These are phyloP conservation scores for Pseudoperonospora humuli DNA, from an alignment of 352 stramenopile species.

Conservation along the genomic window DNA sequence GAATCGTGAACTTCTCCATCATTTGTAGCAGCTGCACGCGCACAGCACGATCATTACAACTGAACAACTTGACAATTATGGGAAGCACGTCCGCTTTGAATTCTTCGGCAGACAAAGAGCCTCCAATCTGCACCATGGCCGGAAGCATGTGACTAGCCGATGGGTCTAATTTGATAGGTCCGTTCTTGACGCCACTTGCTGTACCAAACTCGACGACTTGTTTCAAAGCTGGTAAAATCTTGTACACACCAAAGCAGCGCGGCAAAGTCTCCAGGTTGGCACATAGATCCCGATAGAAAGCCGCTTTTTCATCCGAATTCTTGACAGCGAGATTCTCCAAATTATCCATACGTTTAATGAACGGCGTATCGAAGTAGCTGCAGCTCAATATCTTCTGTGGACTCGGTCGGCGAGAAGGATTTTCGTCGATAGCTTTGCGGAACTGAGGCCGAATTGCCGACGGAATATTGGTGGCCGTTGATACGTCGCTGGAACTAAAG, in stretches of 20 bases:
- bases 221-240: constrained; percentile 80
- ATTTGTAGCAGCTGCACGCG: constrained; percentile 88
- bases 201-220: constrained; percentile 77
- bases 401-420: constrained; percentile 51
- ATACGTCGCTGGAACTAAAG: constrained; percentile 46
- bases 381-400: constrained; percentile 85
- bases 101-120: constrained; percentile 62
- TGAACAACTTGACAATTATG: constrained; percentile 86
- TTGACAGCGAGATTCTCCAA: constrained; percentile 92
- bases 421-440: constrained; percentile 77
- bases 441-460: constrained; percentile 56
- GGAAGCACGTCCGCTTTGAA: constrained; percentile 86
- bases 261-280: constrained; percentile 62
- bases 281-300: constrained; percentile 91
- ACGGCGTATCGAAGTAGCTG: constrained; percentile 89
- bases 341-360: constrained; percentile 91
- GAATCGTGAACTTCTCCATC: constrained; percentile 84
- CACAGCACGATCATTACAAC: constrained; percentile 86
- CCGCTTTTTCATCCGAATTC: constrained; percentile 89
- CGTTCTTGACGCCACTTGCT: constrained; percentile 43
- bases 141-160: constrained; percentile 85
- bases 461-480: constrained; percentile 55
- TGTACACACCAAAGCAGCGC: constrained; percentile 70
- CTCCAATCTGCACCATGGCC: constrained; percentile 82
- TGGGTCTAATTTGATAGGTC: constrained; percentile 66